These are phyloP conservation scores for Paecilomyces variotii DNA, from an alignment of 2,329 filamentous ascomycete species.

Conservation along the genomic window DNA sequence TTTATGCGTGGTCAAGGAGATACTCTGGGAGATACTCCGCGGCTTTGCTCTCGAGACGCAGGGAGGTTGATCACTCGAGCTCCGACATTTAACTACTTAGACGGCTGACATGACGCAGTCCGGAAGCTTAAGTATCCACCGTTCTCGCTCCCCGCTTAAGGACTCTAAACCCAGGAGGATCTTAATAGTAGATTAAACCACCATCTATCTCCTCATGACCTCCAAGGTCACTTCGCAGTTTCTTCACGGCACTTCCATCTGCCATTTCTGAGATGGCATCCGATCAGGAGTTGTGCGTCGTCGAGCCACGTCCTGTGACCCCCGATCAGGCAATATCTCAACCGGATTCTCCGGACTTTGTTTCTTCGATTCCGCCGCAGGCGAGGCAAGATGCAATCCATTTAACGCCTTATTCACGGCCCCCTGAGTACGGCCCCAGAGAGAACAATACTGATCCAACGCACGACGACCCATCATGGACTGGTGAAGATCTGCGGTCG, in stretches of 20 bases:
- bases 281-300: background rate
- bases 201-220: background rate
- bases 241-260: background rate
- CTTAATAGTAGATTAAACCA: background rate
- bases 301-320: background rate
- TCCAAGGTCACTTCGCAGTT: background rate
- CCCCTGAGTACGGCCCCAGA: conserved; percentile 5
- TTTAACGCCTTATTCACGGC: background rate
- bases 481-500: background rate
- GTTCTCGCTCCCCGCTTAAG: background rate
- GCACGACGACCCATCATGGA: conserved; percentile 5
- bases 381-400: background rate
- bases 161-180: background rate
- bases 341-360: background rate
- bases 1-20: background rate
- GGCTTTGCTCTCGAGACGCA: background rate
- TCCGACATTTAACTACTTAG: background rate
- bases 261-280: background rate
- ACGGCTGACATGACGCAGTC: background rate
- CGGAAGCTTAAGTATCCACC: background rate
- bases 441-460: conserved; percentile 9
- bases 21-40: background rate
- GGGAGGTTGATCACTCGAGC: background rate
- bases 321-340: background rate
- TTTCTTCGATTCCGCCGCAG: background rate